Conservation (phyloP, 345 rosid species). For the Pistacia vera region DNA sequence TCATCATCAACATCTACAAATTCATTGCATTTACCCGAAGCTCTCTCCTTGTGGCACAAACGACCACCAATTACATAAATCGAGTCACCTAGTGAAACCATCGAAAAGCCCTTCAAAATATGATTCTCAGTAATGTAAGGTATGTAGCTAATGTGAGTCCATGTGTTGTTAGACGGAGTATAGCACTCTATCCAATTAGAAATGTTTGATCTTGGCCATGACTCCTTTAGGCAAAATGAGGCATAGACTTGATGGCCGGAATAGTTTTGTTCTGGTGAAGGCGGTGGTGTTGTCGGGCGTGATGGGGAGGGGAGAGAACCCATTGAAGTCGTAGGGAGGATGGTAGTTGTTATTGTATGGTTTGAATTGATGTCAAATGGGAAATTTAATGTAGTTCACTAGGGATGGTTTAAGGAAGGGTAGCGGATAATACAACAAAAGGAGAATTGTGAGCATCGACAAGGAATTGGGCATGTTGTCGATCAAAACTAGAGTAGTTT, state of each 20-base stretch:
- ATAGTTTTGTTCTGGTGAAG: neutral
- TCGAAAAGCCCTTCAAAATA: slow-evolving; percentile 47
- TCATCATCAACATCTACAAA: slow-evolving; percentile 15
- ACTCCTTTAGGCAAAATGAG: slow-evolving; percentile 38
- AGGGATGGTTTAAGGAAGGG: neutral
- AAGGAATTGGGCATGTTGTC: slow-evolving; percentile 6
- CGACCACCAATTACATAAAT: slow-evolving; percentile 53
- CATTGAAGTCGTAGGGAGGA: slow-evolving; percentile 25
- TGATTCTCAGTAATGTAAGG: slow-evolving; percentile 34
- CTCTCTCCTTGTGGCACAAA: slow-evolving; percentile 27
- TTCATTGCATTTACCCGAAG: slow-evolving; percentile 13
- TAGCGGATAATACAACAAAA: slow-evolving; percentile 26
- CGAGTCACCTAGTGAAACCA: slow-evolving; percentile 39
- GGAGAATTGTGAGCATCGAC: slow-evolving; percentile 27
- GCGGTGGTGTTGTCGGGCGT: neutral
- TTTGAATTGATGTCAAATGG: slow-evolving; percentile 19
- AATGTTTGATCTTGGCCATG: neutral
- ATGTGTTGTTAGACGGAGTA: slow-evolving; percentile 37
- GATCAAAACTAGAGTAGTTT: neutral
- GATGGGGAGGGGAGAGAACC: slow-evolving; percentile 29
- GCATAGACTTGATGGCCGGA: slow-evolving; percentile 26
- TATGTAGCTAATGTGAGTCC: slow-evolving; percentile 41
- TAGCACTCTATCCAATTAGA: slow-evolving; percentile 51
- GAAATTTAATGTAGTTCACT: neutral
- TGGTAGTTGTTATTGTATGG: neutral